Base-by-base conservation (phyloP, 2,329 filamentous ascomycete genomes). In the Diaporthe batatas region DNA sequence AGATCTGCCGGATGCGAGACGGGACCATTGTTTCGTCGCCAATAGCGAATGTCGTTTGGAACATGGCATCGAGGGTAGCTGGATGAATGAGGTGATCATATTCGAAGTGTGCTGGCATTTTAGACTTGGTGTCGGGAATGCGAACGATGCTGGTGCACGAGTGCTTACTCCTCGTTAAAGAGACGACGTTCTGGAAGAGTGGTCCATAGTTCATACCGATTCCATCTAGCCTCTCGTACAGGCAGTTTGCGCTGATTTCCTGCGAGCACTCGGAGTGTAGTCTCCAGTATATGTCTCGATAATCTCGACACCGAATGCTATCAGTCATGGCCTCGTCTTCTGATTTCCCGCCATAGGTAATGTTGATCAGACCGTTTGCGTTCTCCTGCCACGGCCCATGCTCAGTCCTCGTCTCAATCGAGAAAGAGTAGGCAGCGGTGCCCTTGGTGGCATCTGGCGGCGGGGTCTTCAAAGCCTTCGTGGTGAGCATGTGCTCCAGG, bases 21-120 rank as follows among this genome's bases (percentile, higher is more conserved):
- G 87, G 87, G 0, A 89, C 83, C 86, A 88, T 89, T 2, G 86
- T 82, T 12, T 80, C 79, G 3, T 81, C 79, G 6, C 84, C 81
- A 3, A 88, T 79, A 7, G 83, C 82, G 67, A 90, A 85, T 0
- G 87, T 81, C 0, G 84, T 83, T 70, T 91, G 89, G 32, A 91
- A 85, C 78, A 90, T 85, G 3, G 86, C 80, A 75, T 91, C 89
- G 16, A 91, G 80, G 0, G 88, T 89, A 5, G 86, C 84, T 0
- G 89, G 89, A 74, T 91, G 89, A n/a, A 91, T 84, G 6, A 89
- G 72, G 75, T 90, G 87, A 4, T 84, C 81, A 73, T 85, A 89
- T 76, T 90, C 88, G 68, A 86, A 89, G 18, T 83, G 79, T 51
- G 81, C 81, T 0, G 88, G 88, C 88, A 90, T 90, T 57, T 81